These are phyloP conservation scores for Hura crepitans DNA, from an alignment of 441 rosid genomes.

Conservation along the genomic window DNA sequence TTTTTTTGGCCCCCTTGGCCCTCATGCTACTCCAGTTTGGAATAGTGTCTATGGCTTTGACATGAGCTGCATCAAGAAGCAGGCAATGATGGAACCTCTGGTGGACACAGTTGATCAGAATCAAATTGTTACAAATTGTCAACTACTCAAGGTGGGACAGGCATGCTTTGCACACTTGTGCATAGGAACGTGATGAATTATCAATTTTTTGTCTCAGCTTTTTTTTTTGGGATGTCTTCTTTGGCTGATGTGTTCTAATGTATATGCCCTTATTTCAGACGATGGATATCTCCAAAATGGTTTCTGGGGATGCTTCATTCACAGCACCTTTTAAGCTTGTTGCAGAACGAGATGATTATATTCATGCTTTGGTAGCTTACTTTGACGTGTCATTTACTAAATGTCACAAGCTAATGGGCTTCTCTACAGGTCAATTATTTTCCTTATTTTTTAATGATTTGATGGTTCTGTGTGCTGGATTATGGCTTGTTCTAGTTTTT, in stretches of 20 bases:
- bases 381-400: conserved; percentile 92
- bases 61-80: conserved; percentile 98
- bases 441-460: neutral
- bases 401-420: conserved; percentile 88
- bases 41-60: conserved; percentile 89
- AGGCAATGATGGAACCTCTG: conserved; percentile 93
- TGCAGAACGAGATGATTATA: conserved; percentile 87
- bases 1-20: neutral
- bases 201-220: neutral
- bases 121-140: conserved; percentile 79
- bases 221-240: neutral
- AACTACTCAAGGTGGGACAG: conserved; percentile 65
- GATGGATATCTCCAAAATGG: conserved; percentile 94
- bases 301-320: conserved; percentile 91
- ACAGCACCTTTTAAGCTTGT: conserved; percentile 90
- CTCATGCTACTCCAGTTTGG: conserved; percentile 62
- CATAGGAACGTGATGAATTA: neutral
- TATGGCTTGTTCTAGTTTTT: neutral
- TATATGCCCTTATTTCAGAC: conserved; percentile 43
- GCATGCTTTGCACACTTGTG: neutral
- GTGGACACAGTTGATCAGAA: conserved; percentile 92
- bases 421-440: conserved; percentile 72
- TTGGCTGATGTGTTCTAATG: conserved; percentile 23
- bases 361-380: conserved; percentile 95
- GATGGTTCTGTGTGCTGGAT: neutral